Evolutionary conservation across 2,329 filamentous ascomycete species (phyloP).

Genomic region (Dactylellina drechsleri): DNA sequence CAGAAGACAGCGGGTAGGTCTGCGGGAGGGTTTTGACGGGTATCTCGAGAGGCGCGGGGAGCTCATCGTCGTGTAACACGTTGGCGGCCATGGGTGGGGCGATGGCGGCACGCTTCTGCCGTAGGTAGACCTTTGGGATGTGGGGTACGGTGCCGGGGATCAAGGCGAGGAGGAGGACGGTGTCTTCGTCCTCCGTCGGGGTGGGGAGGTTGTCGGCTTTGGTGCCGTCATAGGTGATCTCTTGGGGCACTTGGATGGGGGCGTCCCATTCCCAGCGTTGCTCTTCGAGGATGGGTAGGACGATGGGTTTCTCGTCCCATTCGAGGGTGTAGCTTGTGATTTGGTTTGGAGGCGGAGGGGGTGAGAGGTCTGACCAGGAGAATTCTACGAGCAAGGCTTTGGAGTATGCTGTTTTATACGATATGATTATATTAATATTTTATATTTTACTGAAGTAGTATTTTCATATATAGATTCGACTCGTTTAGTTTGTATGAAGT

Average conservation of each 20-base stretch:
- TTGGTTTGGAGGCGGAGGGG: slow-evolving; percentile 43
- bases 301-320: slow-evolving; percentile 53
- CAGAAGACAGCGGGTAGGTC: slow-evolving; percentile 51
- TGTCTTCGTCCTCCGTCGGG: slow-evolving; percentile 49
- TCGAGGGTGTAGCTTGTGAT: slow-evolving; percentile 52
- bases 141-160: slow-evolving; percentile 52
- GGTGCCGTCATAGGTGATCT: slow-evolving; percentile 50
- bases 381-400: slow-evolving; percentile 53
- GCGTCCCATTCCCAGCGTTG: slow-evolving; percentile 54
- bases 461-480: too few relatives aligned
- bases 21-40: slow-evolving; percentile 50
- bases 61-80: slow-evolving; percentile 23
- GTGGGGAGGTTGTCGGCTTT: slow-evolving; percentile 43
- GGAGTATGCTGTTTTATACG: slow-evolving; percentile 35
- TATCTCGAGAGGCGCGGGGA: slow-evolving; percentile 40
- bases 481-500: too few relatives aligned
- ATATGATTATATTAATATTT: too few relatives aligned
- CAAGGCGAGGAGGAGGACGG: slow-evolving; percentile 45
- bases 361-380: slow-evolving; percentile 52
- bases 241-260: slow-evolving; percentile 47
- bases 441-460: too few relatives aligned
- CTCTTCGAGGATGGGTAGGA: slow-evolving; percentile 50
- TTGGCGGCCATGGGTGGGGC: slow-evolving; percentile 26
- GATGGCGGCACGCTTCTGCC: slow-evolving; percentile 38
- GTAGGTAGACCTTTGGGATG: slow-evolving; percentile 52